These are phyloP conservation scores for Lolium multiflorum DNA, from an alignment of 176 grass and related monocot species.

Conservation along the genomic window DNA sequence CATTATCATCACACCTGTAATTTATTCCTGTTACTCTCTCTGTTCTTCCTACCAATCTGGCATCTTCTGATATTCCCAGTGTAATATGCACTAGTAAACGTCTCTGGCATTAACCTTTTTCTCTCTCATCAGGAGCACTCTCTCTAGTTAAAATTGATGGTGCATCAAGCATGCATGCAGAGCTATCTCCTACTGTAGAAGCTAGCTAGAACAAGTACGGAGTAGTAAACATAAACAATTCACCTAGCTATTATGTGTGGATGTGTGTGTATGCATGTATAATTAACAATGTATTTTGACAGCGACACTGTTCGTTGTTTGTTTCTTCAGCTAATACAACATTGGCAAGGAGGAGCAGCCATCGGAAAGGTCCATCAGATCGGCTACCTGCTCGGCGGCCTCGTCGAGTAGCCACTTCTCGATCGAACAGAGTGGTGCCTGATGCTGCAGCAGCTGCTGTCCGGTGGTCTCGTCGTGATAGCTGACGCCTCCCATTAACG, in stretches of 20 bases:
- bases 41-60: conserved; percentile 13
- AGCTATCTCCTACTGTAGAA: not conserved
- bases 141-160: conserved; percentile 13
- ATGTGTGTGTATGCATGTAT: conserved; percentile 28
- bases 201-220: conserved; percentile 22
- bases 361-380: conserved; percentile 57
- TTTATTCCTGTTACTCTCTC: conserved; percentile 27
- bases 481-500: not conserved
- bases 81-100: conserved; percentile 13
- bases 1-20: not conserved
- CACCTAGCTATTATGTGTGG: conserved; percentile 16
- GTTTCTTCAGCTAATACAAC: conserved; percentile 46
- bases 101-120: not conserved
- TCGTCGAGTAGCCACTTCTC: conserved; percentile 89
- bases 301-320: conserved; percentile 1
- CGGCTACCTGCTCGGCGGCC: conserved; percentile 55
- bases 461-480: conserved; percentile 47
- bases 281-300: conserved; percentile 8
- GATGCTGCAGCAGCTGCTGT: conserved; percentile 37
- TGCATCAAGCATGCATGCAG: not conserved
- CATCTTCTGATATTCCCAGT: not conserved
- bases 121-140: not conserved
- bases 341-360: conserved; percentile 54
- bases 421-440: conserved; percentile 56
- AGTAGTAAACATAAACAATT: not conserved